Evolutionary conservation across 2,329 filamentous ascomycete genomes (phyloP).

Genomic region (Trichoderma atrobrunneum): DNA sequence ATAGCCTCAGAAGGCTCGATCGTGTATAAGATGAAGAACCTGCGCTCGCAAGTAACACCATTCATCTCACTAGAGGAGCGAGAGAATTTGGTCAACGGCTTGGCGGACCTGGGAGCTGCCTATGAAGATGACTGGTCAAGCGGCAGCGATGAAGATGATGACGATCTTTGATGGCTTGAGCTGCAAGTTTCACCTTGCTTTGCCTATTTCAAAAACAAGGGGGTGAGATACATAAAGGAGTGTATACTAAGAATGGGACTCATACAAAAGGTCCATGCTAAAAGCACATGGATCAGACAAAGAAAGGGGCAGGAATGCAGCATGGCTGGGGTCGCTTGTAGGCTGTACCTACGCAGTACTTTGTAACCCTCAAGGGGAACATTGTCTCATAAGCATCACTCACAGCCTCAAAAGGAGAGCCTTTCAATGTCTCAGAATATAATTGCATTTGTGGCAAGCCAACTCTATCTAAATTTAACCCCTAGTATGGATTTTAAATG

Average conservation of each 20-base stretch:
- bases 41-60: constrained; percentile 63
- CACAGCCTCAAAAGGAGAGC: not conserved
- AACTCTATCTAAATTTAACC: constrained; percentile 30
- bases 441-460: constrained; percentile 32
- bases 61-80: constrained; percentile 72
- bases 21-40: constrained; percentile 61
- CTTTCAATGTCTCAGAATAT: constrained; percentile 18
- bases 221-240: not conserved
- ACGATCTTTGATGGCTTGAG: constrained; percentile 38
- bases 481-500: constrained; percentile 20
- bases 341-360: not conserved
- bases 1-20: constrained; percentile 74
- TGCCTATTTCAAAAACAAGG: not conserved
- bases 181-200: not conserved
- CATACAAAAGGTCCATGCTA: not conserved
- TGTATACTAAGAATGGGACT: not conserved
- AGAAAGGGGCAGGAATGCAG: not conserved
- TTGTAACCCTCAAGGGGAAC: not conserved
- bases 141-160: constrained; percentile 68
- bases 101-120: constrained; percentile 79
- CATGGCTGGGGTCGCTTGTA: not conserved
- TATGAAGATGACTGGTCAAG: constrained; percentile 88
- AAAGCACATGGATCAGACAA: not conserved
- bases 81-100: constrained; percentile 75
- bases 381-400: not conserved